These are phyloP conservation scores for Paramecium caudatum DNA, from an alignment of 73 alveolate genomes.

Conservation along the genomic window DNA sequence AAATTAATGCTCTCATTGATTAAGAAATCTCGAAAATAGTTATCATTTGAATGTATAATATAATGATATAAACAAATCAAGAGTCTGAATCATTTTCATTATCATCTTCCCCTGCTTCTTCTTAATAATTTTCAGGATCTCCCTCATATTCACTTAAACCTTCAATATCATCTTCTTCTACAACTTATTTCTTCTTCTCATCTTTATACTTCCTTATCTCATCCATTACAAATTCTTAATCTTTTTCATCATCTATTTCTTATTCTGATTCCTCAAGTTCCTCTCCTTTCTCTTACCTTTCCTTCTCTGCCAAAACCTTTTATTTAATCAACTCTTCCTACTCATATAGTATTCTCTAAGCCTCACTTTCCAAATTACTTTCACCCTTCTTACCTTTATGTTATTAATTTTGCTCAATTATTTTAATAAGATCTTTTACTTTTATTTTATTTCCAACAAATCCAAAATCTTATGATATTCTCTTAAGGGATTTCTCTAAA, in stretches of 20 bases:
- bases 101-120: background rate
- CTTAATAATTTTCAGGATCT: constrained; percentile 61
- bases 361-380: constrained; percentile 23
- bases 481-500: constrained; percentile 27
- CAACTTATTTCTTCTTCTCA: background rate
- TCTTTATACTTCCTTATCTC: constrained; percentile 57
- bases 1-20: constrained; percentile 6
- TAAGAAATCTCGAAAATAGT: constrained; percentile 4
- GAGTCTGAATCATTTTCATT: constrained; percentile 23
- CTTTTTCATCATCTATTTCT: constrained; percentile 63
- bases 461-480: constrained; percentile 19
- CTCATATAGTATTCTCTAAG: background rate
- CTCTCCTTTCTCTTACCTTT: constrained; percentile 31
- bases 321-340: constrained; percentile 43
- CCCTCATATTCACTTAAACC: constrained; percentile 68
- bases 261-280: constrained; percentile 50
- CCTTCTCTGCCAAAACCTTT: constrained; percentile 45
- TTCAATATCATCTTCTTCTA: constrained; percentile 4
- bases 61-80: constrained; percentile 13
- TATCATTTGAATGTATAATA: constrained; percentile 6
- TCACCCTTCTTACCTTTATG: constrained; percentile 49
- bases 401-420: background rate
- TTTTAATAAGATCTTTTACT: background rate
- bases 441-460: constrained; percentile 57
- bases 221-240: constrained; percentile 60